Base-by-base conservation (phyloP, 257 asterid genomes). In the Ehretia macrophylla region DNA sequence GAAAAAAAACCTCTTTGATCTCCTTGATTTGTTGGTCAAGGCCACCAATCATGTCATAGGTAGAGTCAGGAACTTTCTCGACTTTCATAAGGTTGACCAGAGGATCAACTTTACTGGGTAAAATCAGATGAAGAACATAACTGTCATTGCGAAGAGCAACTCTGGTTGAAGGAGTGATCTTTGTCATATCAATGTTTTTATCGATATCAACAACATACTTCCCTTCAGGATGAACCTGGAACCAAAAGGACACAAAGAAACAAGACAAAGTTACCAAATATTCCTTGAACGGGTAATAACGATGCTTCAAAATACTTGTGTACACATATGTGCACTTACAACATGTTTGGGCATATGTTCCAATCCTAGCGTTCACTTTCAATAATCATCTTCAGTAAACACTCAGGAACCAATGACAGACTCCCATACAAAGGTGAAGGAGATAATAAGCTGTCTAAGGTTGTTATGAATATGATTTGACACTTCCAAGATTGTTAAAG, bases 1-100 rank as follows among this genome's bases (percentile, higher is more conserved):
- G 47, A 68, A 37, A 52, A n/a, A 1, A 42, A 9, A 85, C 97
- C 95, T 90, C 97, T 72, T 90, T 87, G 27, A 90, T 90, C 80
- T 90, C 97, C 56, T 87, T 90, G 66, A 90, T 90, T 74, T 90
- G 96, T 77, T 85, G 96, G 71, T 87, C 97, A 44, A 87, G 95
- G 35, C 95, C 95, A 74, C 96, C 96, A 74, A 90, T 87, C 98
- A 90, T 90, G 85, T 87, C 95, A 69, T 90, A 90, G 32, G 98
- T 90, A 65, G 96, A 90, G 68, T 90, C 98, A 0, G 95, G 96
- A 63, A 90, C 95, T 68, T 87, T 87, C 55, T 90, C 98, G 22
- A 91, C 98, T 77, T 91, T 87, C 98, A 91, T 91, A 19, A 91
- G 98, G 72, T 91, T 91, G 79, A 91, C 96, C 75, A 85, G 63